Evolutionary conservation across 1,284 basidiomycete genomes (phyloP).

Genomic region (Apiotrichum montevideense): DNA sequence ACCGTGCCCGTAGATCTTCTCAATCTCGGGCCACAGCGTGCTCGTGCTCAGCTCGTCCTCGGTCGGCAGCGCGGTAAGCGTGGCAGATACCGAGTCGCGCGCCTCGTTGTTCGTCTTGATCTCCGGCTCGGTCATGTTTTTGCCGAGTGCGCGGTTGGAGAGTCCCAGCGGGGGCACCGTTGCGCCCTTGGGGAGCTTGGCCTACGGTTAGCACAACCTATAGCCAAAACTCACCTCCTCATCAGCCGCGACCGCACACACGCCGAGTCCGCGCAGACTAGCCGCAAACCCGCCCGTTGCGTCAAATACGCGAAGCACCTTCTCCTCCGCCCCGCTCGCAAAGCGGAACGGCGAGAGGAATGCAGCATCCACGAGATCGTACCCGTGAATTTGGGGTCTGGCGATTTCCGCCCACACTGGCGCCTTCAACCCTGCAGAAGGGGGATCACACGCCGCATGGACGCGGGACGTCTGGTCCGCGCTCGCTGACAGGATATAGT

Average conservation of each 20-base stretch:
- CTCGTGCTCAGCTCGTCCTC: conserved; percentile 63
- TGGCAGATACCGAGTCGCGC: conserved; percentile 42
- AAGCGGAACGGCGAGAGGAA: conserved; percentile 72
- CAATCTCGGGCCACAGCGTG: conserved; percentile 94
- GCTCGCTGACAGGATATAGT: conserved; percentile 76
- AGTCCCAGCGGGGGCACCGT: conserved; percentile 69
- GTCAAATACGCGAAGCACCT: conserved; percentile 83
- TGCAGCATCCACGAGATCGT: conserved; percentile 74
- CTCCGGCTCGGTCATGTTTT: conserved; percentile 42
- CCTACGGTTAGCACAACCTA: conserved; percentile 1
- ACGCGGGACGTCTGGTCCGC: conserved; percentile 84
- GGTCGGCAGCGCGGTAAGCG: conserved; percentile 48
- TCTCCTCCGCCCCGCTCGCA: conserved; percentile 84
- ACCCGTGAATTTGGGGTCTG: conserved; percentile 89
- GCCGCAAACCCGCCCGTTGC: conserved; percentile 72
- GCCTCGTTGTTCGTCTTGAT: conserved; percentile 32
- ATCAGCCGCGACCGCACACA: conserved; percentile 15
- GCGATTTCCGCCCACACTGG: conserved; percentile 74
- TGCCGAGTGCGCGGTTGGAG: conserved; percentile 70
- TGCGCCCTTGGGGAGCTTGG: conserved; percentile 51
- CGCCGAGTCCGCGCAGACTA: conserved; percentile 51
- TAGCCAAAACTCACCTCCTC: conserved; percentile 8
- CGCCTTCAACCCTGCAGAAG: conserved; percentile 8
- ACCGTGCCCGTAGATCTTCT: conserved; percentile 96
- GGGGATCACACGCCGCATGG: conserved; percentile 55